Evolutionary conservation across 176 grass and related monocot species (phyloP).

Genomic region (Melocanna baccifera): DNA sequence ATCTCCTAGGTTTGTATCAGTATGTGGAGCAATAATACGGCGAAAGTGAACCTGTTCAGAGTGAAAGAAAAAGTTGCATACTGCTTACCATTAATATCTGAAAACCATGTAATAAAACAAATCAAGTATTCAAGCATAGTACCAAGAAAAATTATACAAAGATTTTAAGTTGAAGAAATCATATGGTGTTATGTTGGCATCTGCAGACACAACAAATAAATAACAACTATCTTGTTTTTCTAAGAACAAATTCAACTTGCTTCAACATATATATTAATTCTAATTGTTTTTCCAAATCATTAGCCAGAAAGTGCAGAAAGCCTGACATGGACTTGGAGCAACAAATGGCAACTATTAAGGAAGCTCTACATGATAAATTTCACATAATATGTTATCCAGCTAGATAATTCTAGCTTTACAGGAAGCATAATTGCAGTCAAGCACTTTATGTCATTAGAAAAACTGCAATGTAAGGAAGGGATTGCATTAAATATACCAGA

Average conservation of each 20-base stretch:
- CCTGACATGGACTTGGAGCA: neutral
- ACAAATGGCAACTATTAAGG: neutral
- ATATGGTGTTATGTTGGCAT: neutral
- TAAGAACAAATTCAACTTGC: slow-evolving; percentile 6
- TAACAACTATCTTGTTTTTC: neutral
- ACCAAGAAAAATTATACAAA: neutral
- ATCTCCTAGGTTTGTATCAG: slow-evolving; percentile 98
- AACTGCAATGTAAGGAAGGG: neutral
- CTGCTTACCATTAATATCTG: slow-evolving; percentile 1
- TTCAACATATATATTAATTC: neutral
- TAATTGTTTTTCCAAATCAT: slow-evolving; percentile 2
- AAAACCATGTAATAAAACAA: neutral
- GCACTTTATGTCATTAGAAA: slow-evolving; percentile 12
- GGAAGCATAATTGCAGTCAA: neutral
- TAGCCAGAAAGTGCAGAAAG: neutral
- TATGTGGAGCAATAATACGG: slow-evolving; percentile 96
- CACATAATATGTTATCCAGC: neutral
- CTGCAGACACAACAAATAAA: neutral
- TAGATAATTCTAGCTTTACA: slow-evolving; percentile 14
- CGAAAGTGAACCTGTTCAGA: slow-evolving; percentile 90
- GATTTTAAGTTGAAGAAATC: neutral
- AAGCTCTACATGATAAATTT: slow-evolving; percentile 2
- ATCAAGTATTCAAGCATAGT: slow-evolving; percentile 13
- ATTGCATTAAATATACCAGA: neutral
- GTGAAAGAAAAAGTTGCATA: slow-evolving; percentile 23